Conservation (phyloP, 768 basidiomycete species). For the Rhodotorula babjevae region DNA sequence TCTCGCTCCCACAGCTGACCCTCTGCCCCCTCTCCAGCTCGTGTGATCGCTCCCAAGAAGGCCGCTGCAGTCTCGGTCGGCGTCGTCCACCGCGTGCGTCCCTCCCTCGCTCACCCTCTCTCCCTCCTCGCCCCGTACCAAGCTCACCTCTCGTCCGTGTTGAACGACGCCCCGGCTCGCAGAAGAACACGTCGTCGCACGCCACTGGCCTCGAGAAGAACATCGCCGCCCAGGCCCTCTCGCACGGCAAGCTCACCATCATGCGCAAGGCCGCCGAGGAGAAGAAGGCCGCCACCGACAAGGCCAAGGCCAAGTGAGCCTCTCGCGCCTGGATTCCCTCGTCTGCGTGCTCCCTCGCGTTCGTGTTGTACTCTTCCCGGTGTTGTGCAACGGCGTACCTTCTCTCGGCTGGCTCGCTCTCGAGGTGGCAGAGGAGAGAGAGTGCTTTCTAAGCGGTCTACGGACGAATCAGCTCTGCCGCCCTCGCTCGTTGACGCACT, state of each 20-base stretch:
- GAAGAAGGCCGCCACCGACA: neutral
- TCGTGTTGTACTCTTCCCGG: no score
- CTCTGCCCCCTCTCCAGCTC: neutral
- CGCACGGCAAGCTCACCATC: slow-evolving; percentile 36
- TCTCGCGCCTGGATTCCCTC: no score
- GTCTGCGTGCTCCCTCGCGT: no score
- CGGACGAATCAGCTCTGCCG: no score
- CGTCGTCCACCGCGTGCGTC: slow-evolving; percentile 4
- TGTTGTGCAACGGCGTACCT: no score
- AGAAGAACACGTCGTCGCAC: slow-evolving; percentile 34
- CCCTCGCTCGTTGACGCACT: no score
- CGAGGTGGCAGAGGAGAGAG: no score
- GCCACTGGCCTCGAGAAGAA: slow-evolving; percentile 20
- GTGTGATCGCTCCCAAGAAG: slow-evolving; percentile 28
- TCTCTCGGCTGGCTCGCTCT: no score
- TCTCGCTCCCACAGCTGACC: no score
- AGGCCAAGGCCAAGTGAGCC: neutral
- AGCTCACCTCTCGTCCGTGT: neutral
- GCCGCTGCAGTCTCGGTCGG: neutral
- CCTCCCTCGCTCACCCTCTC: neutral
- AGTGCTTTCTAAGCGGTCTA: no score
- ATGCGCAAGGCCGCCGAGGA: slow-evolving; percentile 27
- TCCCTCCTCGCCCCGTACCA: neutral
- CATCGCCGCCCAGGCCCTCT: slow-evolving; percentile 31
- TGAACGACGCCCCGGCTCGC: neutral